phyloP scores from a whole-genome alignment of 306 rosid species.

The Vigna radiata region DNA sequence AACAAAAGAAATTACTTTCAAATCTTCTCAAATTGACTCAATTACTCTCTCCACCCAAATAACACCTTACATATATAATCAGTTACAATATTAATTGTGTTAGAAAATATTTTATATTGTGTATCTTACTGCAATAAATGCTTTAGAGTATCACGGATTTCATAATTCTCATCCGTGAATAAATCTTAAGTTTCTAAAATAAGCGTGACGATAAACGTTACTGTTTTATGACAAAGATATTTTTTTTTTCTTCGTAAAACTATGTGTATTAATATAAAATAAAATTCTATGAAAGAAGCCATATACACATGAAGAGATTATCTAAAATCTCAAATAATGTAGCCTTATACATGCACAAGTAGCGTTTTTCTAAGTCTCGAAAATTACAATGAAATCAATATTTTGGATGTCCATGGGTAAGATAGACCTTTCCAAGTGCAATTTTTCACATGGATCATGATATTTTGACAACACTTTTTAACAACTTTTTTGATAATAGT shows the following conservation, averaged over 20 bases:
- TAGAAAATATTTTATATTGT: neutral
- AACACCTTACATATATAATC: too few species aligned
- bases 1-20: too few species aligned
- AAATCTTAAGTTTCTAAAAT: neutral
- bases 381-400: slow-evolving; percentile 15
- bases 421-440: slow-evolving; percentile 27
- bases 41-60: too few species aligned
- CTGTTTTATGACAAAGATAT: neutral
- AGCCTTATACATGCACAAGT: slow-evolving; percentile 43
- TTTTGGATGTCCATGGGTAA: neutral
- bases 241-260: neutral
- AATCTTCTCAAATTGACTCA: too few species aligned
- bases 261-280: slow-evolving; percentile 7
- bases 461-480: too few species aligned
- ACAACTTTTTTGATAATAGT: too few species aligned
- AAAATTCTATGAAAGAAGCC: slow-evolving; percentile 6
- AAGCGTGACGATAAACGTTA: too few species aligned
- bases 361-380: slow-evolving; percentile 6
- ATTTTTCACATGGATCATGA: too few species aligned
- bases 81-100: too few species aligned
- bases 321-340: slow-evolving; percentile 24
- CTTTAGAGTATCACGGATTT: too few species aligned
- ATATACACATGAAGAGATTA: slow-evolving; percentile 20
- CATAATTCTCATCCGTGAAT: too few species aligned
- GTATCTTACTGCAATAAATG: too few species aligned